A percentile compares a stretch with the other conserved stretches of the same genome.
Conservation (phyloP, 306 rosid genomes). For the Acacia crassicarpa region DNA sequence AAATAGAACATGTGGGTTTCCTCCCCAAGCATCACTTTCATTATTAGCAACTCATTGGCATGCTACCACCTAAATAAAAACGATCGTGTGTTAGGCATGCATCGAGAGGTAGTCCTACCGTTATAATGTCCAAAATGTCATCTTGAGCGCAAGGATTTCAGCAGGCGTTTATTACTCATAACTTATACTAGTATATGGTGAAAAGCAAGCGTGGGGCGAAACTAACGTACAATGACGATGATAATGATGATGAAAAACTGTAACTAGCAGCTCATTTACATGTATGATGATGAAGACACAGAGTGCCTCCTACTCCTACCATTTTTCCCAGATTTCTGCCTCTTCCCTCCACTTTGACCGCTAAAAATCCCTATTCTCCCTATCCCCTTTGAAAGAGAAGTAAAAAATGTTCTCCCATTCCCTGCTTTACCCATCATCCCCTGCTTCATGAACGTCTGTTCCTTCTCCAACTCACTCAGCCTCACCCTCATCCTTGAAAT, state of each 20-base stretch:
- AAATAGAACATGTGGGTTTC: neutral
- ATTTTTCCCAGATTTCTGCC: conserved; percentile 59
- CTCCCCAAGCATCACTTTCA: neutral
- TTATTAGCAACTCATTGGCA: neutral
- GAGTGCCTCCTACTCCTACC: conserved; percentile 80
- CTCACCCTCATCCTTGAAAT: conserved; percentile 86
- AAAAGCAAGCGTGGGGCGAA: neutral
- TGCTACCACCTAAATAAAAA: neutral
- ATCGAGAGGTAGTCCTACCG: neutral
- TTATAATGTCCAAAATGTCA: neutral
- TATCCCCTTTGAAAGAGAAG: conserved; percentile 78
- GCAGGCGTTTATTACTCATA: neutral
- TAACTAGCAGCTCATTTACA: conserved; percentile 37
- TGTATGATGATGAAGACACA: conserved; percentile 34
- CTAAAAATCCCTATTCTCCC: conserved; percentile 77
- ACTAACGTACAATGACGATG: conserved; percentile 8
- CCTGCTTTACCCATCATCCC: conserved; percentile 74
- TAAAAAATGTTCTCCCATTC: conserved; percentile 69
- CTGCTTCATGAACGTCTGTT: conserved; percentile 77
- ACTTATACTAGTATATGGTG: neutral
- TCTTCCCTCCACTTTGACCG: conserved; percentile 56
- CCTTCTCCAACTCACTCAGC: conserved; percentile 90
- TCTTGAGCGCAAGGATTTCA: neutral
- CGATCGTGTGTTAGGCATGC: neutral
- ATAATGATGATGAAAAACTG: conserved; percentile 28